phyloP scores from a whole-genome alignment of 1,284 basidiomycete species.

The Ustilago cynodontis region DNA sequence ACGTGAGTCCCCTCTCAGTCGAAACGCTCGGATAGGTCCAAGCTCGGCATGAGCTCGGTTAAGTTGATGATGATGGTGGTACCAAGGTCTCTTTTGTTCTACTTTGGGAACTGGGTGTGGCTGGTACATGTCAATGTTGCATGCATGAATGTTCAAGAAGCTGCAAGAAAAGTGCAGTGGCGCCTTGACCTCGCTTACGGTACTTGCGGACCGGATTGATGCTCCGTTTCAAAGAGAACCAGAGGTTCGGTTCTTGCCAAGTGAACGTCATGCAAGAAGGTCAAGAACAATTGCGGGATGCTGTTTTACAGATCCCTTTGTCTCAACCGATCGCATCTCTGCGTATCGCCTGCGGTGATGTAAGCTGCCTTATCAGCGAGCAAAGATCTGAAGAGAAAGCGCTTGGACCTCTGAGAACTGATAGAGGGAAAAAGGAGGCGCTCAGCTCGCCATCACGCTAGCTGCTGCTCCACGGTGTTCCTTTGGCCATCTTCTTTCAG shows the following conservation, averaged over 20 bases:
- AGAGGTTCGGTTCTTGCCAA: neutral
- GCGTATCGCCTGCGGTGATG: neutral
- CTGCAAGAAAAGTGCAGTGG: neutral
- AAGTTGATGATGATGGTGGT: neutral
- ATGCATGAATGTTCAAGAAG: neutral
- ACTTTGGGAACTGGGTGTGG: neutral
- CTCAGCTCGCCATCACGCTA: neutral
- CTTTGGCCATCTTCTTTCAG: no score
- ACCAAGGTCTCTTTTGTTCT: neutral
- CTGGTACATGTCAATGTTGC: conserved; percentile 2
- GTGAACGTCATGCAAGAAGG: neutral
- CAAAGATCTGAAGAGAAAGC: neutral
- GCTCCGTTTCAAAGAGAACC: neutral
- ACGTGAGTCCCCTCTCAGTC: conserved; percentile 1
- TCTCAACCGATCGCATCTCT: neutral
- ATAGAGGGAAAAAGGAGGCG: no score
- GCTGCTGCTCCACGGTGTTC: neutral
- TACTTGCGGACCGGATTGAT: neutral
- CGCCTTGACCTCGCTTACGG: neutral
- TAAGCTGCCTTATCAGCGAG: neutral
- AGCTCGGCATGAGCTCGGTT: conserved; percentile 32
- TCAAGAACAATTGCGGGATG: neutral
- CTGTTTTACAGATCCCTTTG: neutral
- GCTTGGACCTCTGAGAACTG: neutral
- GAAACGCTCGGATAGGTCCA: conserved; percentile 15